phyloP scores from a whole-genome alignment of 768 basidiomycete genomes.

The Naganishia friedmannii region DNA sequence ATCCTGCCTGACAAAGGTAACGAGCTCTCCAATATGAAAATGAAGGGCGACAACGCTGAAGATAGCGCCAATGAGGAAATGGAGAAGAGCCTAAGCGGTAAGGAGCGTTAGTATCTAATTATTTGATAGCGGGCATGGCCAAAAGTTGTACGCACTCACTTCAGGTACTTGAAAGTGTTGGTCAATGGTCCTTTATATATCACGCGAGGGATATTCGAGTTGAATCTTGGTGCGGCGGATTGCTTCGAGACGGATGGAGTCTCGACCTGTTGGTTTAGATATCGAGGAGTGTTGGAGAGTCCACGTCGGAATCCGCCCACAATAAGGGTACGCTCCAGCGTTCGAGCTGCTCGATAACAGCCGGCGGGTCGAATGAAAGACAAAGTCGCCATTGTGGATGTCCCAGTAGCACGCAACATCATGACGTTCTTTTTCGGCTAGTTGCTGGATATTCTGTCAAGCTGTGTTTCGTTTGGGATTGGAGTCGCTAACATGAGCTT shows the following conservation, averaged over 20 bases:
- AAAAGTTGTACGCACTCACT: conserved; percentile 48
- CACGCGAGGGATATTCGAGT: not conserved
- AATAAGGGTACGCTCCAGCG: not conserved
- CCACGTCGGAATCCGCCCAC: not conserved
- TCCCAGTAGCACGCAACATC: not conserved
- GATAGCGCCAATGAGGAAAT: conserved; percentile 72
- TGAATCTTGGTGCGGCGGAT: not conserved
- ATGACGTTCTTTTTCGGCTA: not conserved
- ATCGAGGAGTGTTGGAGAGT: not conserved
- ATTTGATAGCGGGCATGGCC: not conserved
- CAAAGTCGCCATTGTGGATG: not conserved
- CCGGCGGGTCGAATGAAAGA: not conserved
- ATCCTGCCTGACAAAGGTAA: conserved; percentile 68
- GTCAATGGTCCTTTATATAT: conserved; percentile 69
- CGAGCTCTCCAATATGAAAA: conserved; percentile 74
- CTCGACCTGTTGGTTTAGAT: not conserved
- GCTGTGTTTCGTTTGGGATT: not conserved
- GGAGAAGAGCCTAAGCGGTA: conserved; percentile 61
- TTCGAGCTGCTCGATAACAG: not conserved
- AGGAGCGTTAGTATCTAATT: not conserved
- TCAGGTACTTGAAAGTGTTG: conserved; percentile 70
- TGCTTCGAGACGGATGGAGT: not conserved
- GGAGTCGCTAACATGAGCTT: too few relatives aligned
- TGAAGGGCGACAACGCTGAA: conserved; percentile 68
- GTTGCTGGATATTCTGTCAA: not conserved